Evolutionary conservation across 179 eudicot genomes (phyloP).

Genomic region (Beta corolliflora): DNA sequence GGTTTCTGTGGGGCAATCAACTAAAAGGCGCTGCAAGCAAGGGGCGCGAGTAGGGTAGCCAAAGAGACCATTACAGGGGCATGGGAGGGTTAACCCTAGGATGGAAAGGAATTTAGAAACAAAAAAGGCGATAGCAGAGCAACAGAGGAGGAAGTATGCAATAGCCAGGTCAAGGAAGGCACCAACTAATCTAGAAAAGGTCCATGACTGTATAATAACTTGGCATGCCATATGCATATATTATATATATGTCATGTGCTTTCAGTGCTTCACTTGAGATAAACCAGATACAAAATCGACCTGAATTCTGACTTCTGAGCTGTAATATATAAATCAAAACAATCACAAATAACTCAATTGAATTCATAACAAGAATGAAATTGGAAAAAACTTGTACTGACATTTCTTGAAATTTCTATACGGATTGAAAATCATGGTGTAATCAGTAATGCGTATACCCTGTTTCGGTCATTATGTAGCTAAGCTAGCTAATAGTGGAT

Average conservation of each 20-base stretch:
- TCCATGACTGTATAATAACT: conserved; percentile 56
- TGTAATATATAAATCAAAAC: no score
- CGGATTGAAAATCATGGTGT: no score
- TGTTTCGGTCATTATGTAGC: no score
- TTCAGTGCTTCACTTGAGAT: no score
- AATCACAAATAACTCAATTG: no score
- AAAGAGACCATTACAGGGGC: conserved; percentile 66
- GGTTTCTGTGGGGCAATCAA: conserved; percentile 57
- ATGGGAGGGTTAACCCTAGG: conserved; percentile 65
- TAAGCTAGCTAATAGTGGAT: no score
- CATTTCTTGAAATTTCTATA: no score
- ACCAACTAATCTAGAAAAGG: conserved; percentile 61
- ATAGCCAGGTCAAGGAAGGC: conserved; percentile 83
- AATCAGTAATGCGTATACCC: no score
- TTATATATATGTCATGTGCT: no score
- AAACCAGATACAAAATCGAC: background rate
- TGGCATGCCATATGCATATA: conserved; percentile 42
- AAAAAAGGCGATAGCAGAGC: conserved; percentile 55
- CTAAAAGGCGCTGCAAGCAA: conserved; percentile 51
- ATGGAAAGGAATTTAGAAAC: conserved; percentile 56
- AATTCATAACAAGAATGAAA: no score
- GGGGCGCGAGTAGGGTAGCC: conserved; percentile 38
- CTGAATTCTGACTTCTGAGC: no score
- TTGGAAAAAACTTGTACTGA: background rate
- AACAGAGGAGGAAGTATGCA: conserved; percentile 71